phyloP scores from a whole-genome alignment of 371 early-diverging fungal species.

The Lichtheimia corymbifera region DNA sequence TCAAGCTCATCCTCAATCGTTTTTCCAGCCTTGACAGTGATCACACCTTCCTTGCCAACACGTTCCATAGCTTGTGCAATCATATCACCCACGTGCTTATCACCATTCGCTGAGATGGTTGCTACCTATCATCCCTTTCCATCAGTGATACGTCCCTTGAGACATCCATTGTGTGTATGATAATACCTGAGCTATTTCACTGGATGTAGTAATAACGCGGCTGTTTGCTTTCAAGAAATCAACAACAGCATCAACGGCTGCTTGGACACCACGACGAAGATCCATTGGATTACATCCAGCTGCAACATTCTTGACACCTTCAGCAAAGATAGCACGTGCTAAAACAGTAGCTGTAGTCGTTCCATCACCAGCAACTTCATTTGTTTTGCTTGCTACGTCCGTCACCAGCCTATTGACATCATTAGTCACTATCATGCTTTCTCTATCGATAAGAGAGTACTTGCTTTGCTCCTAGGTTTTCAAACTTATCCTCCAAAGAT shows the following conservation, averaged over 20 bases:
- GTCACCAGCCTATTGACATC: conserved; percentile 78
- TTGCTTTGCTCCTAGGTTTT: conserved; percentile 95
- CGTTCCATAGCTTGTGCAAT: conserved; percentile 99
- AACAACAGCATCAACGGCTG: conserved; percentile 91
- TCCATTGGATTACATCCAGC: conserved; percentile 99
- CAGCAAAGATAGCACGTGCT: conserved; percentile 96
- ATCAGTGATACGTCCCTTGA: not conserved
- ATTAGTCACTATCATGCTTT: not conserved
- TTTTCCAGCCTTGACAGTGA: conserved; percentile 98
- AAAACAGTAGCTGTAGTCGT: conserved; percentile 98
- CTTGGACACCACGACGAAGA: conserved; percentile 93
- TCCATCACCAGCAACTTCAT: conserved; percentile 98
- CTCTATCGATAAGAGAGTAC: not conserved
- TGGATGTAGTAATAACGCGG: conserved; percentile 89
- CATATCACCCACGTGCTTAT: conserved; percentile 91
- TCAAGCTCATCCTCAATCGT: conserved; percentile 96
- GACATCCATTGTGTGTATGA: not conserved
- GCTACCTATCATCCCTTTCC: conserved; percentile 64
- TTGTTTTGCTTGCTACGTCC: conserved; percentile 99
- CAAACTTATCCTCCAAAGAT: conserved; percentile 93
- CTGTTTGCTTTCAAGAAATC: conserved; percentile 84
- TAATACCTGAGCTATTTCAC: conserved; percentile 90
- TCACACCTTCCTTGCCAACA: conserved; percentile 99
- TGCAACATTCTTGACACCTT: conserved; percentile 98
- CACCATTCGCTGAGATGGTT: conserved; percentile 98